Base-by-base conservation (phyloP, 257 asterid species). In the Lycium ferocissimum region DNA sequence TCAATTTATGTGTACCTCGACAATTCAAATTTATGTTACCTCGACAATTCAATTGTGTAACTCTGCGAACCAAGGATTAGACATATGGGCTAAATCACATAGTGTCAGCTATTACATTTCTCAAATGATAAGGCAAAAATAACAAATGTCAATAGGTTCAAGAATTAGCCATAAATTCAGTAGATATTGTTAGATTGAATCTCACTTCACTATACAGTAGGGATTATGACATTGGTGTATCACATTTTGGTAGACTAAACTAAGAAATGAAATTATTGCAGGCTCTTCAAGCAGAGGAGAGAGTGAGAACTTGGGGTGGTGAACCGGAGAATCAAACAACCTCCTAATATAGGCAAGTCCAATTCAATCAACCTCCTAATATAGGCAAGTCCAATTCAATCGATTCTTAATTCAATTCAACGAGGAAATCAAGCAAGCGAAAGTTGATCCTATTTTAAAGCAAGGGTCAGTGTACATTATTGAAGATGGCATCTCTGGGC, bases 261-360 rank as follows among this genome's bases (percentile, higher is more conserved):
- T 33, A 20, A 33, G 4, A 26, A 13, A 12, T 26, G 67, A 14
- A 56, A 22, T 45, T 83, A 13, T 66, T 73, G 35, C 90, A 87
- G 90, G 87, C 90, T 22, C 85, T 72, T 14, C 87, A 84, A 87
- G 89, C 92, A 17, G 90, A 81, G 84, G 89, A 86, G 54, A 85
- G 92, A 11, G 85, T 89, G 45, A 86, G 83, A 86, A 35, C 56
- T 11, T 89, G 88, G 91, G 91, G 89, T 35, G 89, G 89, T 18
- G 79, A 43, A 40, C 66, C 18, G 8, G 82, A 26, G 78, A 71
- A 72, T 17, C 66, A 82, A 53, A 61, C 43, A 40, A 40, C 43
- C 43, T 40, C 43, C 43, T 40, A 40, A 40, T 40, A 40, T 40
- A 40, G 43, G 43, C 43, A 76, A 76, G 8, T 49, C 13, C 43